Evolutionary conservation across 2,329 filamentous ascomycete genomes (phyloP).

Genomic region (Fusarium hainanense): DNA sequence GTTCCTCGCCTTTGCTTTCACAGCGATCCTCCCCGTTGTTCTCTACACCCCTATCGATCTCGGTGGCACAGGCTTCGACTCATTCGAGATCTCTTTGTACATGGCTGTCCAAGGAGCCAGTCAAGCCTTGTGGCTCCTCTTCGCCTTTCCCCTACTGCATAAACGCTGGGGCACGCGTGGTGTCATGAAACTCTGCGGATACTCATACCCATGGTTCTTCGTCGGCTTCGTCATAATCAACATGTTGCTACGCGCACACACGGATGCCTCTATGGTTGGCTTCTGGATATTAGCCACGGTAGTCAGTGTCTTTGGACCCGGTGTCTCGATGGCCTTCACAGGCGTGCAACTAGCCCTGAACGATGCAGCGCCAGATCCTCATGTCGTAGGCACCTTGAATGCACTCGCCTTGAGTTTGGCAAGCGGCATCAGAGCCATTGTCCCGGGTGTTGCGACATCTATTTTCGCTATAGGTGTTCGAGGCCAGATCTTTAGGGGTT

Average conservation of each 20-base stretch:
- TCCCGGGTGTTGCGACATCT: constrained; percentile 73
- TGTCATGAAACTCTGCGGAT: constrained; percentile 67
- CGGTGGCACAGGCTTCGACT: constrained; percentile 73
- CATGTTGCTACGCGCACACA: constrained; percentile 54
- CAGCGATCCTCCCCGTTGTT: constrained; percentile 75
- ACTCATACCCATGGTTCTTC: constrained; percentile 73
- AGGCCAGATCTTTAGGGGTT: constrained; percentile 69
- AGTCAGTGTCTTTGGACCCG: constrained; percentile 66
- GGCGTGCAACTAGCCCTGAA: constrained; percentile 79
- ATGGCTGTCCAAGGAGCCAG: constrained; percentile 72
- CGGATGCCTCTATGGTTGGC: constrained; percentile 47
- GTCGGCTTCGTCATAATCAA: constrained; percentile 67
- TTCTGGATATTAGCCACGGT: constrained; percentile 67
- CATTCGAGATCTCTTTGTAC: constrained; percentile 72
- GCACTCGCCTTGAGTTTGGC: constrained; percentile 67
- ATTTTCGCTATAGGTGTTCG: constrained; percentile 75
- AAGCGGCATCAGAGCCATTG: constrained; percentile 72
- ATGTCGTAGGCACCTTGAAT: constrained; percentile 77
- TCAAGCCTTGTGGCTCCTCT: constrained; percentile 77
- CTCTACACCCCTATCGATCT: constrained; percentile 71
- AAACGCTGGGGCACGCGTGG: constrained; percentile 72
- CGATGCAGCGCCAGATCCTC: constrained; percentile 74
- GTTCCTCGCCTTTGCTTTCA: constrained; percentile 77
- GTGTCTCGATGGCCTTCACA: constrained; percentile 77
- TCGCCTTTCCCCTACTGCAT: constrained; percentile 77